Evolutionary conservation across 306 rosid genomes (phyloP), one percentile per base, ranked within the genome.

Genomic region (Pueraria montana): DNA sequence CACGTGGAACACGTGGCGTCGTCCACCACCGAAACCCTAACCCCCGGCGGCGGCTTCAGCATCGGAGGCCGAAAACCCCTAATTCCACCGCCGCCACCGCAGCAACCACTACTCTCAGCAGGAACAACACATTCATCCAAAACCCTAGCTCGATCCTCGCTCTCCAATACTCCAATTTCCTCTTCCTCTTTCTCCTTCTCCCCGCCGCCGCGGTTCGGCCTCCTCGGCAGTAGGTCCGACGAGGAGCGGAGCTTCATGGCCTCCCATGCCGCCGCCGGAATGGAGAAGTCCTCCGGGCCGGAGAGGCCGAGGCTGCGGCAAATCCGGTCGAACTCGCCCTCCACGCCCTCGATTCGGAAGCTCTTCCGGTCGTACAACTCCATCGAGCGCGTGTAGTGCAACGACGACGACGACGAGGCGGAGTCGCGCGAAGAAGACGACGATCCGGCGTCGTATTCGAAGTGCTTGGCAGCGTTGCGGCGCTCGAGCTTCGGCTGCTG

Each of bases 221-320:
- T 0, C 2, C 83, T 32, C 2, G 95, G 95, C 1, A 88, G 85
- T 49, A 88, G 50, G 78, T 93, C 97, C 5, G 97, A 95, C 10
- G 90, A 82, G 3, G 97, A 88, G 1, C 94, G 88, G 70, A 79
- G 45, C 86, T 86, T 93, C 87, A 86, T 77, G 6, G 91, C 92
- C 79, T 86, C 95, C 97, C 97, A 95, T 6, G 85, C 94, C 50
- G 86, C 89, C 75, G 80, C 56, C 61, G 97, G 89, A 17, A 95
- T 95, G 0, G 83, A 74, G 73, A 95, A 93, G 66, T 93, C 98
- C 9, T 95, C 98, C 1, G 94, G 93, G 13, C 98, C 97, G 10
- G 87, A 78, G 0, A 95, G 84, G 32, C 97, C 98, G 48, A 93
- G 79, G 8, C 78, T 77, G 82, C 62, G 74, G 84, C 87, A 93